Conservation (phyloP, 176 grass and related monocot species). For the Aegilops sharonensis region DNA sequence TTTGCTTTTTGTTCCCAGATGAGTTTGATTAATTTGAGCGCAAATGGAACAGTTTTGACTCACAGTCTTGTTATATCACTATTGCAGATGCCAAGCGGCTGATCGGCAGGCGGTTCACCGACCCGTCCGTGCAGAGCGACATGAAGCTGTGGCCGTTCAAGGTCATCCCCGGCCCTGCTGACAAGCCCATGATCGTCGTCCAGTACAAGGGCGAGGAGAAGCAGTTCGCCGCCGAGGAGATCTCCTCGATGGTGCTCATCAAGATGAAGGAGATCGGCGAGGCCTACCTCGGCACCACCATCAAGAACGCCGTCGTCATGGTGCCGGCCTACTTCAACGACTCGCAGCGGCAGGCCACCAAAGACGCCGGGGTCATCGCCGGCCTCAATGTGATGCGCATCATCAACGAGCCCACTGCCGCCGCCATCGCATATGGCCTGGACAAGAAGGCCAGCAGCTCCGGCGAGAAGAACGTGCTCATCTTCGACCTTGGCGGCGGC, state of each 20-base stretch:
- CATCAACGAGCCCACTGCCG: conserved; percentile 84
- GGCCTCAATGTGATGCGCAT: conserved; percentile 90
- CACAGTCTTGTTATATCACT: not conserved
- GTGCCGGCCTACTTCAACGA: conserved; percentile 94
- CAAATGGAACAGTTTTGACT: not conserved
- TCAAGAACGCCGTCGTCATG: conserved; percentile 86
- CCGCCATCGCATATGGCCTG: conserved; percentile 81
- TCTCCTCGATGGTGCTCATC: conserved; percentile 91
- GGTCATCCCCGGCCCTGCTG: conserved; percentile 66
- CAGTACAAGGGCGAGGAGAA: conserved; percentile 91
- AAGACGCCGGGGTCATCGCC: conserved; percentile 76
- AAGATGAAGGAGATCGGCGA: conserved; percentile 93
- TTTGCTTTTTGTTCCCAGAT: too few species aligned
- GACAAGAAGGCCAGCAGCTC: conserved; percentile 79
- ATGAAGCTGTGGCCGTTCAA: conserved; percentile 97
- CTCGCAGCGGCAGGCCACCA: conserved; percentile 84
- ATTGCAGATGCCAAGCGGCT: conserved; percentile 77
- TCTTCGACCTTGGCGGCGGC: conserved; percentile 84
- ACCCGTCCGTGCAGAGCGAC: conserved; percentile 74
- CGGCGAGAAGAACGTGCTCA: conserved; percentile 81
- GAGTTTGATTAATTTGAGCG: too few species aligned
- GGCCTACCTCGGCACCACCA: conserved; percentile 76
- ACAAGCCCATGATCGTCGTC: conserved; percentile 94
- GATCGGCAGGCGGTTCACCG: conserved; percentile 70
- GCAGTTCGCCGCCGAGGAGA: conserved; percentile 78